These are phyloP conservation scores for Sugiyamaella novakii DNA, from an alignment of 1,139 yeast species.

Conservation along the genomic window DNA sequence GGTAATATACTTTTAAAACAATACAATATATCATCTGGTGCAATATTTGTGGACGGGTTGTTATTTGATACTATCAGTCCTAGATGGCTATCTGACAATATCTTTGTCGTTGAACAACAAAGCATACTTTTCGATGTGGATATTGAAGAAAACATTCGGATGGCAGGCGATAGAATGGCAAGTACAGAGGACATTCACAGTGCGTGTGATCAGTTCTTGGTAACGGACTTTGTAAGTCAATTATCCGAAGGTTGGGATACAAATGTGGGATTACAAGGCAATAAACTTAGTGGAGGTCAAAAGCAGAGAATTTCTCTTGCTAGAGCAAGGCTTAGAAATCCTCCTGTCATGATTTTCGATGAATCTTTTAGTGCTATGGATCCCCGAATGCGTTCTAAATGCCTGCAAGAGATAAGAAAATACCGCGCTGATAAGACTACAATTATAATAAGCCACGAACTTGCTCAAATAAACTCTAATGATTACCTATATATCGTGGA, in stretches of 20 bases:
- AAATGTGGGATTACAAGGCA: conserved; percentile 49
- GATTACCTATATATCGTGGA: conserved; percentile 63
- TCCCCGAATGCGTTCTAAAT: conserved; percentile 45
- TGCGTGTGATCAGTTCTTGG: conserved; percentile 26
- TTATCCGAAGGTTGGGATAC: conserved; percentile 61
- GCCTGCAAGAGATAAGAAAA: conserved; percentile 46
- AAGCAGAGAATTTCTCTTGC: conserved; percentile 81
- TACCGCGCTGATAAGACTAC: conserved; percentile 78
- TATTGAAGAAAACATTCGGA: conserved; percentile 60
- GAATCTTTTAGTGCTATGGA: conserved; percentile 88
- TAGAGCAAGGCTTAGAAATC: conserved; percentile 70
- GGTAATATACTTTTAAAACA: conserved; percentile 62
- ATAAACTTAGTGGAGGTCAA: conserved; percentile 86
- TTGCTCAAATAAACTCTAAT: conserved; percentile 52
- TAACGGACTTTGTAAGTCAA: conserved; percentile 46
- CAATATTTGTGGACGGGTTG: conserved; percentile 57
- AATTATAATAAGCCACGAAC: conserved; percentile 77
- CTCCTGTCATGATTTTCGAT: conserved; percentile 77
- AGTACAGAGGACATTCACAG: conserved; percentile 7
- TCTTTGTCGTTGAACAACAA: conserved; percentile 73
- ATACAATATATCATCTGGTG: conserved; percentile 54
- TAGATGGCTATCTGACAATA: conserved; percentile 60
- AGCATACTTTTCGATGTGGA: conserved; percentile 67
- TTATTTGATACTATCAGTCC: conserved; percentile 49
- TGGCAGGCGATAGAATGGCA: conserved; percentile 38